Evolutionary conservation across 805 yeast species (phyloP).

Genomic region (Metschnikowia anglica): DNA sequence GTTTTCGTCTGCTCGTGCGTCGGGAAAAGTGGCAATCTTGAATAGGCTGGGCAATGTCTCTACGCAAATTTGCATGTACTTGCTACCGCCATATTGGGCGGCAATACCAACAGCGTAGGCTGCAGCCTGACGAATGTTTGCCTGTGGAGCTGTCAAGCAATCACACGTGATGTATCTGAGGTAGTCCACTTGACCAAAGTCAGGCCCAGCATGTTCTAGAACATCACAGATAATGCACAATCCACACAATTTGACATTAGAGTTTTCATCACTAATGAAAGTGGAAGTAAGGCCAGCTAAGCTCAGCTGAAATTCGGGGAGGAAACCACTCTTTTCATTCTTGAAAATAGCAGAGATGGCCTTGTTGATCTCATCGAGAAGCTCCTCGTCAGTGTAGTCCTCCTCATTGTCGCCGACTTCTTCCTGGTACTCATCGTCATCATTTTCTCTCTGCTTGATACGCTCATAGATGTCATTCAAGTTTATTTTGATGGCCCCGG

Average conservation of each 20-base stretch:
- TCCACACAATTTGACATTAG: conserved; percentile 72
- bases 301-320: conserved; percentile 57
- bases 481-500: conserved; percentile 58
- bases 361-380: conserved; percentile 81
- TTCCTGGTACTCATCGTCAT: conserved; percentile 84
- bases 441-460: conserved; percentile 67
- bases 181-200: conserved; percentile 61
- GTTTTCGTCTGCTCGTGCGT: conserved; percentile 82
- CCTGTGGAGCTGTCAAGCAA: conserved; percentile 61
- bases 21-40: conserved; percentile 71
- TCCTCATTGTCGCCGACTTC: conserved; percentile 83
- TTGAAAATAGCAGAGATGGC: conserved; percentile 70
- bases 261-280: conserved; percentile 63
- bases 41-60: conserved; percentile 74
- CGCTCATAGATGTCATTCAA: conserved; percentile 69
- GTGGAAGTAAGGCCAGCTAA: conserved; percentile 62
- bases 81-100: conserved; percentile 74
- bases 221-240: conserved; percentile 77
- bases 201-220: conserved; percentile 75
- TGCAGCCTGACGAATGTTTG: conserved; percentile 83
- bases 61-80: conserved; percentile 61
- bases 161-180: conserved; percentile 66
- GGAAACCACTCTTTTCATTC: conserved; percentile 53
- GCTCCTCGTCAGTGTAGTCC: conserved; percentile 85
- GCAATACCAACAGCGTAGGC: conserved; percentile 81